Conservation (phyloP, 2,329 filamentous ascomycete genomes). For the Aspergillus pseudonomiae region DNA sequence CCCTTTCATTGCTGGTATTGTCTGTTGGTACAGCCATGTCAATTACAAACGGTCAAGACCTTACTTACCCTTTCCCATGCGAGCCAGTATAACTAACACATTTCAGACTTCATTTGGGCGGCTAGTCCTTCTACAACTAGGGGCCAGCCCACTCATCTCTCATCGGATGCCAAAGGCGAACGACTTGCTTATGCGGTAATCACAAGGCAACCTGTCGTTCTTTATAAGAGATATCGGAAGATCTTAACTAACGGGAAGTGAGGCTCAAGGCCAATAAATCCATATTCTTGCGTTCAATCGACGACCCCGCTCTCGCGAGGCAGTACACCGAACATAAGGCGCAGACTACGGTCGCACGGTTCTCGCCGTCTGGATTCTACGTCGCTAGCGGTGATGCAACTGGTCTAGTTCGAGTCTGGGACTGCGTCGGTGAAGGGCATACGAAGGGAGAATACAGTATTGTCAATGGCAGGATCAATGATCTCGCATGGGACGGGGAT, state of each 20-base stretch:
- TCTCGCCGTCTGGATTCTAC: constrained; percentile 93
- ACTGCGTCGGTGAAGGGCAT: constrained; percentile 79
- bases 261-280: constrained; percentile 83
- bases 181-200: constrained; percentile 88
- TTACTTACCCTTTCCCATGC: background rate
- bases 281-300: constrained; percentile 92
- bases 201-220: constrained; percentile 12
- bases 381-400: constrained; percentile 87
- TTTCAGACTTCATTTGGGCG: constrained; percentile 73
- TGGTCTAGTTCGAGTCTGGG: constrained; percentile 89
- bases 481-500: constrained; percentile 96
- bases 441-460: constrained; percentile 95
- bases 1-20: constrained; percentile 12
- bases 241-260: background rate
- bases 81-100: constrained; percentile 1
- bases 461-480: constrained; percentile 91
- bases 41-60: constrained; percentile 46
- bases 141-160: constrained; percentile 86
- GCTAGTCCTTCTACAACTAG: constrained; percentile 80
- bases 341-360: constrained; percentile 87
- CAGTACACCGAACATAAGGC: constrained; percentile 93
- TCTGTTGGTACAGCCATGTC: constrained; percentile 40
- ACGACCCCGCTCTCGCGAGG: constrained; percentile 78
- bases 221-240: background rate
- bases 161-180: constrained; percentile 84